Evolutionary conservation across 2,329 filamentous ascomycete genomes (phyloP).

Genomic region (Colletotrichum acutatum): DNA sequence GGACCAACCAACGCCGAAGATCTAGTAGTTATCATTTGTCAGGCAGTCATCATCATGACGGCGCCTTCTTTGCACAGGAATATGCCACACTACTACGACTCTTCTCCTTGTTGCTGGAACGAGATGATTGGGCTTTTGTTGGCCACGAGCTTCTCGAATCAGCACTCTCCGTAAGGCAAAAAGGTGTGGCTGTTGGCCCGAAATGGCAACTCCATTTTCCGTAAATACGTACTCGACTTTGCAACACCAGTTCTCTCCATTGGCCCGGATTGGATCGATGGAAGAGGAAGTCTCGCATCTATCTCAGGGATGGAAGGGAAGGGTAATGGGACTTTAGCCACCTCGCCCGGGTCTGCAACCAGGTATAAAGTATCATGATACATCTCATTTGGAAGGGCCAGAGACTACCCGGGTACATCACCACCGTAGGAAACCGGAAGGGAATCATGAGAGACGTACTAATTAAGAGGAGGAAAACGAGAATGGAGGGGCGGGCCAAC

Average conservation of each 20-base stretch:
- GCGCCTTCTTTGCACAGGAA: neutral
- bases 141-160: neutral
- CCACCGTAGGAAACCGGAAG: neutral
- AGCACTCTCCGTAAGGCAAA: neutral
- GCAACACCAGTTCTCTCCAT: neutral
- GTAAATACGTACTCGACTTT: neutral
- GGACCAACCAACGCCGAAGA: neutral
- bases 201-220: neutral
- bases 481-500: neutral
- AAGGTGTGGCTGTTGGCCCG: neutral
- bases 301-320: neutral
- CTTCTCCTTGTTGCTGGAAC: neutral
- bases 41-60: neutral
- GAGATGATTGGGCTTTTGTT: neutral
- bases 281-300: neutral
- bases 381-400: neutral
- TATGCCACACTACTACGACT: neutral
- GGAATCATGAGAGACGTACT: neutral
- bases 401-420: no score
- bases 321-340: no score
- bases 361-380: neutral
- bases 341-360: neutral
- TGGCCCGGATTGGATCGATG: neutral
- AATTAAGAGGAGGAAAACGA: neutral
- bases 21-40: neutral